Conservation (phyloP, 768 basidiomycete genomes). For the Serendipita indica region DNA sequence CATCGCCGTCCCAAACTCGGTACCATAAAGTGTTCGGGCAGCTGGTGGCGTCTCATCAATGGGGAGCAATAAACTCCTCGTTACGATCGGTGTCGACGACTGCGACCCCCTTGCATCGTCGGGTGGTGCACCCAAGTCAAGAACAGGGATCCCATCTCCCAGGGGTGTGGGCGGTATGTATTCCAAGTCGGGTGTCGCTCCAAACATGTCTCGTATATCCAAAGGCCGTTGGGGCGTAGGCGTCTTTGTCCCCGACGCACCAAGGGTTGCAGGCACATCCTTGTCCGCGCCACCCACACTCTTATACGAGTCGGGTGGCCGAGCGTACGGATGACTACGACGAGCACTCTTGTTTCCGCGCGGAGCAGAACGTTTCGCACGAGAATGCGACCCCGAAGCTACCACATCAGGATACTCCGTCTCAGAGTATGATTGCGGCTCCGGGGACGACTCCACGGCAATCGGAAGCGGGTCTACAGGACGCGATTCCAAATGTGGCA, state of each 20-base stretch:
- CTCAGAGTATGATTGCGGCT: too few relatives aligned
- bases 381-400: background rate
- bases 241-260: background rate
- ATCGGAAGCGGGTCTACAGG: too few relatives aligned
- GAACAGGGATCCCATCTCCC: background rate
- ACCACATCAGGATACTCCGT: too few relatives aligned
- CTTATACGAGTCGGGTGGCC: too few relatives aligned
- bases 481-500: too few relatives aligned
- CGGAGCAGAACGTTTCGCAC: background rate
- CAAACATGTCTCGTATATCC: background rate
- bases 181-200: background rate
- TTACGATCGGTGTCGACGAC: background rate
- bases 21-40: background rate
- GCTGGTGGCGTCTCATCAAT: background rate
- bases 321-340: background rate
- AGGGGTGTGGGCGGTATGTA: background rate
- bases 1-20: background rate
- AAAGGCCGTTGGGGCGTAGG: background rate
- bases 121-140: background rate
- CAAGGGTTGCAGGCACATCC: too few relatives aligned
- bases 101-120: background rate
- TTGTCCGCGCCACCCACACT: too few relatives aligned
- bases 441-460: too few relatives aligned
- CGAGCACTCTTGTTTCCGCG: background rate
- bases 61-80: background rate